Evolutionary conservation across 306 rosid species (phyloP), one percentile per base, ranked within the genome.

Genomic region (Trifolium pratense): DNA sequence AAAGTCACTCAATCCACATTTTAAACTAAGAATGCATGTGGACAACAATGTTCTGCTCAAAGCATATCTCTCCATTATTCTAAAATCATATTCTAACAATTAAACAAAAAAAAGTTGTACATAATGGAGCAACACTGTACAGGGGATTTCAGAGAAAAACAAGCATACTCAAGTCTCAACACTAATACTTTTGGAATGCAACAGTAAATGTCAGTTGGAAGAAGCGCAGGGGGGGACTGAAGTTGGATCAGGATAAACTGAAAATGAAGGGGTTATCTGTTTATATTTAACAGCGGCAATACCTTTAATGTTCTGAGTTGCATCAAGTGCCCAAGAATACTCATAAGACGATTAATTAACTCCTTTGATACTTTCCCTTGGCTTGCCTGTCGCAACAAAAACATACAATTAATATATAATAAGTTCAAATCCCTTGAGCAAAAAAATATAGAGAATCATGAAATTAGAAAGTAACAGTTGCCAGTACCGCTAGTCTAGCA

Each of bases 231-330:
- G 17, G 34, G 71, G 49, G 55, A 49, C 14, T 59, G n/a, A 57
- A 73, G 59, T 68, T 59, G 45, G 18, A 83, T 46, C 25, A 34
- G 62, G 42, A 71, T 73, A 34, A 73, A 68, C 55, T 20, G 34
- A 77, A 9, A 67, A 21, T n/a, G n/a, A 52, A 68, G 31, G 31
- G 48, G 77, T 31, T 46, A 46, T 37, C 32, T 68, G 40, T 67
- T 57, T 61, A 52, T 55, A 74, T 65, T 20, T 40, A 72, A 53
- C 18, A 32, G 59, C 52, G 53, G 70, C 23, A 36, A 71, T 86
- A 95, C 99, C 99, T 95, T 95, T 36, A 95, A 83, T 65, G 99
- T 95, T 81, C 99, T 86, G 76, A 95, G 97, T 79, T 95, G 99
- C 65, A 95, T 90, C 85, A 91, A 77, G 86, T 95, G 99, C 73